A percentile compares a stretch with the other conserved stretches of the same genome.
These are phyloP conservation scores for Xylaria curta DNA, from an alignment of 495 filamentous ascomycete genomes.

Conservation along the genomic window DNA sequence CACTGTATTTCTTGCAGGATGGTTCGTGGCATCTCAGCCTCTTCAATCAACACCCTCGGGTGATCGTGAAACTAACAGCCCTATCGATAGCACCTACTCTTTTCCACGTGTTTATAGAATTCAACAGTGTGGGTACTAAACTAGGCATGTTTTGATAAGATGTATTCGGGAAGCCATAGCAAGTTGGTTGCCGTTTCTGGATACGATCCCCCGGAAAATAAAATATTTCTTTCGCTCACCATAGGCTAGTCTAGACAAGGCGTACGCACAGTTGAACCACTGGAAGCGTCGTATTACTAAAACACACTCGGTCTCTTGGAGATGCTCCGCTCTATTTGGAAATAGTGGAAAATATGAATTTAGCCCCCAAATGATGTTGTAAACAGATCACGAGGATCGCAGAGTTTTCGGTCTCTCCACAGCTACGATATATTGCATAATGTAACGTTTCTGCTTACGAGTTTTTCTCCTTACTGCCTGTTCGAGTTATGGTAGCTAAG, in stretches of 20 bases:
- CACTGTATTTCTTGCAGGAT: not conserved
- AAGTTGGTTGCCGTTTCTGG: conserved; percentile 1
- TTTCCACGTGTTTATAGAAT: not conserved
- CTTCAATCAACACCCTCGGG: not conserved
- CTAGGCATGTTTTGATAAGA: not conserved
- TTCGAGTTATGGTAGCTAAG: conserved; percentile 2
- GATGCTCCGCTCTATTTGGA: not conserved
- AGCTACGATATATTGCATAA: conserved; percentile 10
- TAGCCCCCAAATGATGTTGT: conserved; percentile 12
- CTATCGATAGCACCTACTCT: conserved; percentile 10
- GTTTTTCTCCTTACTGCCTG: not conserved
- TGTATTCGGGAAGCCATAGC: not conserved
- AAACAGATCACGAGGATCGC: not conserved
- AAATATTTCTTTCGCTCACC: conserved; percentile 15
- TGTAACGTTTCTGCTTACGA: conserved; percentile 2
- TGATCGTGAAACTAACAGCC: conserved; percentile 11
- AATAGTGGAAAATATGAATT: not conserved
- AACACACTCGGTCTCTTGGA: not conserved
- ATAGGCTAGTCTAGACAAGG: not conserved
- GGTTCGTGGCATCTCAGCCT: not conserved
- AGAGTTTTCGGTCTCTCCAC: conserved; percentile 9
- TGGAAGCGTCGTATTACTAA: not conserved
- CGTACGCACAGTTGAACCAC: not conserved
- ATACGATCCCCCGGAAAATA: not conserved
- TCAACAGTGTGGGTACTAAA: not conserved